These are phyloP conservation scores for Gossypium bickii DNA, from an alignment of 345 rosid species.

Conservation along the genomic window DNA sequence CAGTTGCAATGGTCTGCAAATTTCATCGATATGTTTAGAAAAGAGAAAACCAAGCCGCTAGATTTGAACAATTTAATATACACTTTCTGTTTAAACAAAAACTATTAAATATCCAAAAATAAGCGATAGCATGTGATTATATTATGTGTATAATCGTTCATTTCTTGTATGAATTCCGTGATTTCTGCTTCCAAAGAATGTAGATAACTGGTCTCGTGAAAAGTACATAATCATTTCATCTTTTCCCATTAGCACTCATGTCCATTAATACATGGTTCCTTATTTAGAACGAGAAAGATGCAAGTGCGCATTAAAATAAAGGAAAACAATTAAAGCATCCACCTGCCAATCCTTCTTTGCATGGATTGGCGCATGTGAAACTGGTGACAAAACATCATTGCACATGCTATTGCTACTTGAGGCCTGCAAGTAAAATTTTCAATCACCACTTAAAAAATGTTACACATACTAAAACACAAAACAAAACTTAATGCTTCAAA, in stretches of 20 bases:
- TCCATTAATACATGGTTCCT: background rate
- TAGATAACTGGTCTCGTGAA: background rate
- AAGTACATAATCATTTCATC: background rate
- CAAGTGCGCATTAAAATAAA: constrained; percentile 1
- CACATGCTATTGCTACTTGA: constrained; percentile 49
- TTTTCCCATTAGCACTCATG: background rate
- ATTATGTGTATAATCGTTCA: background rate
- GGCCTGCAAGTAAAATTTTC: constrained; percentile 41
- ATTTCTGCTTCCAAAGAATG: background rate
- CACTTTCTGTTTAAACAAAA: background rate
- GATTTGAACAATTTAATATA: background rate
- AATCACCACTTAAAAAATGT: constrained; percentile 14
- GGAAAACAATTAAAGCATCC: constrained; percentile 1
- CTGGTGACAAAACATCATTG: constrained; percentile 59
- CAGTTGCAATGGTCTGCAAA: constrained; percentile 55
- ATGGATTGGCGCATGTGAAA: constrained; percentile 62
- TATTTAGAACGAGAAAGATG: background rate
- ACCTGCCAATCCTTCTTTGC: constrained; percentile 60
- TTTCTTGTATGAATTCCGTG: background rate
- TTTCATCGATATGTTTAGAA: background rate
- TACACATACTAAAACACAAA: background rate
- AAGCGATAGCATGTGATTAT: background rate
- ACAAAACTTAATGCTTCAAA: background rate
- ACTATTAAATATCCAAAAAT: background rate
- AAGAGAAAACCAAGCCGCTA: background rate